phyloP scores from a whole-genome alignment of 2,329 filamentous ascomycete species.

The Colletotrichum sansevieriae region DNA sequence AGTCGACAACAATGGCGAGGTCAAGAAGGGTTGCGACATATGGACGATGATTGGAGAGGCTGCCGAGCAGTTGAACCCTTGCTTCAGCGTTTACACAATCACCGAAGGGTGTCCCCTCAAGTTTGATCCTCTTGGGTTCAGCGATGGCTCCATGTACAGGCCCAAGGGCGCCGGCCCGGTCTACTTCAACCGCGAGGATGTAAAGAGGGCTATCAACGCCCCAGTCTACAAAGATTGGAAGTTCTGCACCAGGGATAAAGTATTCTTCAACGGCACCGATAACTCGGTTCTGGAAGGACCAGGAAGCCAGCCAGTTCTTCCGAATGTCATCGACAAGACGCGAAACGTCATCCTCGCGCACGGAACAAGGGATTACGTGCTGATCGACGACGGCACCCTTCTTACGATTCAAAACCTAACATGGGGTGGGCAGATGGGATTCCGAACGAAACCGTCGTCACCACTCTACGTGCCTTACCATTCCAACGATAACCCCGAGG shows the following conservation, averaged over 20 bases:
- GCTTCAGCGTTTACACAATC: conserved; percentile 83
- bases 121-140: conserved; percentile 78
- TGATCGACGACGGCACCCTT: conserved; percentile 77
- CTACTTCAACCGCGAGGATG: conserved; percentile 79
- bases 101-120: conserved; percentile 77
- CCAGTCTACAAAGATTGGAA: conserved; percentile 54
- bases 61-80: conserved; percentile 74
- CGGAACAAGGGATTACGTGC: conserved; percentile 76
- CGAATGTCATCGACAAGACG: conserved; percentile 79
- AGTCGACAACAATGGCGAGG: conserved; percentile 51
- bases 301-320: conserved; percentile 70
- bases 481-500: conserved; percentile 54
- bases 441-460: conserved; percentile 70
- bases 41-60: conserved; percentile 66
- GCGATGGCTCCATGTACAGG: conserved; percentile 73
- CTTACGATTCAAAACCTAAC: conserved; percentile 86
- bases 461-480: conserved; percentile 76
- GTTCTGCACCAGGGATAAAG: conserved; percentile 59
- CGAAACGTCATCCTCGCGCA: conserved; percentile 81
- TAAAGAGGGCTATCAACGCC: conserved; percentile 77
- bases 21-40: conserved; percentile 66
- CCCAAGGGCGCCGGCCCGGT: conserved; percentile 70
- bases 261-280: conserved; percentile 60
- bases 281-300: conserved; percentile 57
- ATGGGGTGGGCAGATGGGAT: conserved; percentile 79